These are phyloP conservation scores for Chytriomyces sp. DNA, from an alignment of 192 early-diverging fungal species.

Conservation along the genomic window DNA sequence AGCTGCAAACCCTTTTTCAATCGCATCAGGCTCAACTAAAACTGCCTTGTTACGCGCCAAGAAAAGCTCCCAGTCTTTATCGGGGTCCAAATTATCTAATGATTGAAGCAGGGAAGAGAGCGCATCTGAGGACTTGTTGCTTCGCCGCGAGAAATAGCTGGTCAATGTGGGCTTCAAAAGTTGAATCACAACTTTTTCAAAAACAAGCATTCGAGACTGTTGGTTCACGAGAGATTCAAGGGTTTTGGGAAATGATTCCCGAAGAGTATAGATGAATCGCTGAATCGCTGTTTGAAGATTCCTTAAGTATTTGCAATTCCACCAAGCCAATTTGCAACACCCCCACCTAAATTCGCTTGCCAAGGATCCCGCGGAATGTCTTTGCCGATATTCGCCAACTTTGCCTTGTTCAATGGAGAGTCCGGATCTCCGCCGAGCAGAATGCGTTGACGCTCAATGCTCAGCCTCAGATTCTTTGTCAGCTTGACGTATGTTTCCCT, in stretches of 20 bases:
- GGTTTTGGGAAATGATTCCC: conserved; percentile 49
- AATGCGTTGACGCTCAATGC: conserved; percentile 35
- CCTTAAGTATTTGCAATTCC: not conserved
- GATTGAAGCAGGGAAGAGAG: not conserved
- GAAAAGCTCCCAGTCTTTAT: conserved; percentile 52
- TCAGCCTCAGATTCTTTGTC: conserved; percentile 28
- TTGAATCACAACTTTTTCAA: conserved; percentile 53
- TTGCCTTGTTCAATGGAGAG: conserved; percentile 28
- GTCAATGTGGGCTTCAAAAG: conserved; percentile 46
- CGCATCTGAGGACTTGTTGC: conserved; percentile 19
- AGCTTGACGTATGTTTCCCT: conserved; percentile 45
- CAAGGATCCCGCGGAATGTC: conserved; percentile 51
- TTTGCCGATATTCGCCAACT: conserved; percentile 28
- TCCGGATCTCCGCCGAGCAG: conserved; percentile 17
- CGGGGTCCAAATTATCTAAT: conserved; percentile 45
- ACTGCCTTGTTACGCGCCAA: conserved; percentile 19
- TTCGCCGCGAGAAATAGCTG: conserved; percentile 49
- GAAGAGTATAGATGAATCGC: conserved; percentile 45
- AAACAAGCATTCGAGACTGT: conserved; percentile 50
- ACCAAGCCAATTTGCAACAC: not conserved
- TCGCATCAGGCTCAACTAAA: conserved; percentile 24
- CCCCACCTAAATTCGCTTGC: conserved; percentile 48
- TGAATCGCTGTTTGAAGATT: conserved; percentile 40
- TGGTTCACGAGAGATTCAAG: conserved; percentile 43
- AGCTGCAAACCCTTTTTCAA: conserved; percentile 20